Conservation (phyloP, 495 filamentous ascomycete species). For the Pseudomonodictys pantanalensis region DNA sequence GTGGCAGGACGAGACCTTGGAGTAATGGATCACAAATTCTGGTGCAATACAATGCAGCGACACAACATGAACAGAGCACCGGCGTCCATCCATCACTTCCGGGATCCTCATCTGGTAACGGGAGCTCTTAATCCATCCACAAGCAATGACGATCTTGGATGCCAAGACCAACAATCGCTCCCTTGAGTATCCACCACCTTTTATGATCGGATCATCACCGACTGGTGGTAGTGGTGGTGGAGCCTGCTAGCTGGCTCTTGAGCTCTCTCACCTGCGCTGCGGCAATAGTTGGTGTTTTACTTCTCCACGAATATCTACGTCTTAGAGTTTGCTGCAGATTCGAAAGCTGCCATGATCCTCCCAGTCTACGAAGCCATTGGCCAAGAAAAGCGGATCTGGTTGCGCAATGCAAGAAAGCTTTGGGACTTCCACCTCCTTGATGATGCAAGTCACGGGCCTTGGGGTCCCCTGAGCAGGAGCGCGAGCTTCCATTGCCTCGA, state of each 20-base stretch:
- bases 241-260: no score
- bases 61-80: not conserved
- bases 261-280: slow-evolving; percentile 4
- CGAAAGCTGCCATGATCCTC: slow-evolving; percentile 27
- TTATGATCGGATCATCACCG: slow-evolving; percentile 22
- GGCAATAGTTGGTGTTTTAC: slow-evolving; percentile 20
- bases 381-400: slow-evolving; percentile 26
- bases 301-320: slow-evolving; percentile 20
- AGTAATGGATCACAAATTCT: slow-evolving; percentile 5
- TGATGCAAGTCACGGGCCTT: slow-evolving; percentile 20
- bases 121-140: not conserved
- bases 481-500: not conserved
- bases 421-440: slow-evolving; percentile 21
- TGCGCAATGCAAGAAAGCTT: slow-evolving; percentile 6
- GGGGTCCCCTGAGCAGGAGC: slow-evolving; percentile 20
- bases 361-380: slow-evolving; percentile 28
- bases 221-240: slow-evolving; percentile 30
- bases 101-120: not conserved
- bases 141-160: not conserved
- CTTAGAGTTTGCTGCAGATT: slow-evolving; percentile 15
- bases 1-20: slow-evolving; percentile 2
- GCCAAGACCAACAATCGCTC: not conserved
- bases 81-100: not conserved
- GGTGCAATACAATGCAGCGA: not conserved
- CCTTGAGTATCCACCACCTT: slow-evolving; percentile 15